Evolutionary conservation across 2,329 filamentous ascomycete genomes (phyloP).

Genomic region (Xylariales sp.): DNA sequence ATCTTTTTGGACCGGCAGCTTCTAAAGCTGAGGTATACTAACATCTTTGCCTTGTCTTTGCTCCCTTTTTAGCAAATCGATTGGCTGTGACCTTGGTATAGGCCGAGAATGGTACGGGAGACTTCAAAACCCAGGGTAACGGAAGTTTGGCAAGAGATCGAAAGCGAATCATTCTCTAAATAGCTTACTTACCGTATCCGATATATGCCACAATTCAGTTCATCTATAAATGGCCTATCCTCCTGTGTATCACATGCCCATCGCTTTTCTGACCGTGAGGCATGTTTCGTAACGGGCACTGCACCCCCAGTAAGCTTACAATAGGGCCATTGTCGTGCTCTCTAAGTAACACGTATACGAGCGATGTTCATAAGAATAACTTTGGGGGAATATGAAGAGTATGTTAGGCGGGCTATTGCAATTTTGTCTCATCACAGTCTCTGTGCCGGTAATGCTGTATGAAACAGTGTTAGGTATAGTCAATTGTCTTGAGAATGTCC

Average conservation of each 20-base stretch:
- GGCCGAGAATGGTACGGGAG: slow-evolving; percentile 39
- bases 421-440: too few relatives aligned
- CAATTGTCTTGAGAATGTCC: too few relatives aligned
- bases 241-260: not conserved
- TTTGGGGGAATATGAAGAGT: too few relatives aligned
- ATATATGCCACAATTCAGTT: slow-evolving; percentile 35
- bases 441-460: too few relatives aligned
- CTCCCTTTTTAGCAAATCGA: slow-evolving; percentile 40
- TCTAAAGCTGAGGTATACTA: slow-evolving; percentile 36
- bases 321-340: not conserved
- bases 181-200: slow-evolving; percentile 40
- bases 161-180: slow-evolving; percentile 41
- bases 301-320: not conserved
- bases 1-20: slow-evolving; percentile 42
- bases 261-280: not conserved
- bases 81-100: slow-evolving; percentile 48
- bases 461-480: too few relatives aligned
- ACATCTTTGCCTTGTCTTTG: slow-evolving; percentile 40
- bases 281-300: too few relatives aligned
- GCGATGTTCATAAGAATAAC: too few relatives aligned
- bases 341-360: too few relatives aligned
- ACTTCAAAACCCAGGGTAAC: slow-evolving; percentile 46
- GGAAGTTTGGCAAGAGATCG: slow-evolving; percentile 44
- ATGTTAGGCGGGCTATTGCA: too few relatives aligned
- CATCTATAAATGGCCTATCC: not conserved